Conservation (phyloP, 805 yeast species). For the Metschnikowia santaceciliae region DNA sequence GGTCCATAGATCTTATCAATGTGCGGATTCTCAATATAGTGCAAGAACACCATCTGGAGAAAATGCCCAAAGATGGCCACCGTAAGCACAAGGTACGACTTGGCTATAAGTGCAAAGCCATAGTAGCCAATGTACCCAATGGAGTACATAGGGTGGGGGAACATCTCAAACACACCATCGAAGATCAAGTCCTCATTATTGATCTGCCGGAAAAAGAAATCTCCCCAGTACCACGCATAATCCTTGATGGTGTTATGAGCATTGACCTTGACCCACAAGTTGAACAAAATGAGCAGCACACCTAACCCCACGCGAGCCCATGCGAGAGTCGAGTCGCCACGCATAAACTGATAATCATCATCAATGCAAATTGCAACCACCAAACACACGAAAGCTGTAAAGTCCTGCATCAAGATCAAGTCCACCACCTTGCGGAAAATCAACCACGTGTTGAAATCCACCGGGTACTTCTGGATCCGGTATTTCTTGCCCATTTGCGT, state of each 20-base stretch:
- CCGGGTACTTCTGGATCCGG: conserved; percentile 41
- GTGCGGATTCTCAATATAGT: conserved; percentile 79
- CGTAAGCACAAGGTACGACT: conserved; percentile 64
- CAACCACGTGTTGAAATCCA: conserved; percentile 81
- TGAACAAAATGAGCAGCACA: conserved; percentile 58
- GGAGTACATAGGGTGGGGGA: conserved; percentile 92
- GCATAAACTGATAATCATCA: conserved; percentile 33
- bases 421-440: conserved; percentile 76
- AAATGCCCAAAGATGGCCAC: conserved; percentile 75
- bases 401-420: conserved; percentile 80
- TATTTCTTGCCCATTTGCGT: conserved; percentile 39
- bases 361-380: conserved; percentile 48
- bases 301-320: conserved; percentile 58
- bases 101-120: conserved; percentile 74
- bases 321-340: conserved; percentile 48
- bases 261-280: conserved; percentile 80
- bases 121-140: conserved; percentile 86
- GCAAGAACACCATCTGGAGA: conserved; percentile 69
- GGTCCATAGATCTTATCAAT: conserved; percentile 74
- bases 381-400: conserved; percentile 65
- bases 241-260: conserved; percentile 88
- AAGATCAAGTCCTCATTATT: conserved; percentile 64
- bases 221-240: conserved; percentile 96
- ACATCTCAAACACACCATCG: conserved; percentile 86
- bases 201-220: conserved; percentile 74